Evolutionary conservation across 805 yeast species (phyloP).

Genomic region (Yamadazyma ubonensis): DNA sequence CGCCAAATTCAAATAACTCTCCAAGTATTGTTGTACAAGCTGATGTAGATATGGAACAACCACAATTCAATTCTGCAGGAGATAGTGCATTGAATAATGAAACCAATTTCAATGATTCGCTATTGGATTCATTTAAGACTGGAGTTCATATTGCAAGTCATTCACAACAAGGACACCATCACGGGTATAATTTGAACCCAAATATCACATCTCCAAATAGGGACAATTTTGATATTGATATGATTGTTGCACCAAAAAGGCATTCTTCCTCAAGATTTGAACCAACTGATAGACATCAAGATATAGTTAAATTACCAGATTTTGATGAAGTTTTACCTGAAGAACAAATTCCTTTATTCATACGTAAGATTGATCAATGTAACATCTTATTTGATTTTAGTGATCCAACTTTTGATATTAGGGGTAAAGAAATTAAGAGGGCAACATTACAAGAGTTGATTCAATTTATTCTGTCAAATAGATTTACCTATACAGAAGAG

Average conservation of each 20-base stretch:
- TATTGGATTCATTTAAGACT: conserved; percentile 15
- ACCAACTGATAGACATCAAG: conserved; percentile 51
- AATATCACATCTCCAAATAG: conserved; percentile 57
- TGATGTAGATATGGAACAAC: conserved; percentile 18
- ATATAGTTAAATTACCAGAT: conserved; percentile 72
- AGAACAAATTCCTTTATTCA: conserved; percentile 74
- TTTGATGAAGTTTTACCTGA: conserved; percentile 84
- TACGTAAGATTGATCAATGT: conserved; percentile 91
- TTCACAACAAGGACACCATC: conserved; percentile 22
- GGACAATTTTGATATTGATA: conserved; percentile 72
- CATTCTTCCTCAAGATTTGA: conserved; percentile 92
- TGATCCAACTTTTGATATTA: conserved; percentile 88
- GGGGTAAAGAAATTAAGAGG: conserved; percentile 90
- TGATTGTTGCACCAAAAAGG: conserved; percentile 77
- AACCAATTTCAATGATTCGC: background rate
- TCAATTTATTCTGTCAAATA: conserved; percentile 77
- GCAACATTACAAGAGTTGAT: conserved; percentile 84
- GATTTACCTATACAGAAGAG: conserved; percentile 85
- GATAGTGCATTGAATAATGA: background rate
- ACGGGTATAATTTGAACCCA: conserved; percentile 22
- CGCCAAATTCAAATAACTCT: too few relatives aligned
- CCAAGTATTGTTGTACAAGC: conserved; percentile 16
- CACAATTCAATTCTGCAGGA: background rate
- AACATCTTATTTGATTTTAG: conserved; percentile 90
- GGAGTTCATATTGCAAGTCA: conserved; percentile 19